phyloP scores from a whole-genome alignment of 306 rosid species.

The Sicyos edulis region DNA sequence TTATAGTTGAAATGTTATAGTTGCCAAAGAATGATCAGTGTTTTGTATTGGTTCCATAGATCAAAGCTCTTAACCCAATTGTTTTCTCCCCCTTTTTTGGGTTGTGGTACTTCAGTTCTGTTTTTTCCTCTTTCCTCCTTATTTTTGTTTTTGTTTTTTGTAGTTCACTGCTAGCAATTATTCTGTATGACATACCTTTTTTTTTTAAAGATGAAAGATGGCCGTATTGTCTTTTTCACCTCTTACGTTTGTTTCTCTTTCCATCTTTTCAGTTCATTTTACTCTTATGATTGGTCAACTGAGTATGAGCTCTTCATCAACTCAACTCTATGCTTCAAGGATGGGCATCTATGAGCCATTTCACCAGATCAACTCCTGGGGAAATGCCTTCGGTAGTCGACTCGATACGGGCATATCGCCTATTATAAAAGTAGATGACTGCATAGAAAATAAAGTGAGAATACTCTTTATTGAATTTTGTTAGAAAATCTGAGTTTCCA shows the following conservation, averaged over 20 bases:
- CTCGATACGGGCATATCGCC: slow-evolving; percentile 32
- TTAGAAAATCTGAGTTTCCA: slow-evolving; percentile 10
- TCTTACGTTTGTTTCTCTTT: slow-evolving; percentile 2
- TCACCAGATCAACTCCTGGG: slow-evolving; percentile 69
- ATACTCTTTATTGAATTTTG: neutral
- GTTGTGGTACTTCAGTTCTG: neutral
- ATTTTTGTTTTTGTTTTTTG: neutral
- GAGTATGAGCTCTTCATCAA: slow-evolving; percentile 61
- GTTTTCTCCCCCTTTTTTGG: neutral
- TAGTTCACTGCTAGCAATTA: neutral
- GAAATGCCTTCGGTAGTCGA: slow-evolving; percentile 47
- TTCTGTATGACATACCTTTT: neutral
- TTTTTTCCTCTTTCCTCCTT: neutral
- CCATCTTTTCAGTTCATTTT: slow-evolving; percentile 19
- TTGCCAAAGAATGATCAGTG: neutral
- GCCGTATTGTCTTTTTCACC: slow-evolving; percentile 7
- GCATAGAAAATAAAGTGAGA: slow-evolving; percentile 47
- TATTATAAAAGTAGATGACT: slow-evolving; percentile 40
- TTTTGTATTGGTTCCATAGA: neutral
- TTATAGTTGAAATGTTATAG: neutral
- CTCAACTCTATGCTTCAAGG: slow-evolving; percentile 40
- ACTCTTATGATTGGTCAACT: slow-evolving; percentile 18
- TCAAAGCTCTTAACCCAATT: neutral
- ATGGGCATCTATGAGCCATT: slow-evolving; percentile 83
- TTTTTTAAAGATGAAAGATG: neutral